Conservation (phyloP, 2,329 filamentous ascomycete species). For the Pyrenophora graminea region DNA sequence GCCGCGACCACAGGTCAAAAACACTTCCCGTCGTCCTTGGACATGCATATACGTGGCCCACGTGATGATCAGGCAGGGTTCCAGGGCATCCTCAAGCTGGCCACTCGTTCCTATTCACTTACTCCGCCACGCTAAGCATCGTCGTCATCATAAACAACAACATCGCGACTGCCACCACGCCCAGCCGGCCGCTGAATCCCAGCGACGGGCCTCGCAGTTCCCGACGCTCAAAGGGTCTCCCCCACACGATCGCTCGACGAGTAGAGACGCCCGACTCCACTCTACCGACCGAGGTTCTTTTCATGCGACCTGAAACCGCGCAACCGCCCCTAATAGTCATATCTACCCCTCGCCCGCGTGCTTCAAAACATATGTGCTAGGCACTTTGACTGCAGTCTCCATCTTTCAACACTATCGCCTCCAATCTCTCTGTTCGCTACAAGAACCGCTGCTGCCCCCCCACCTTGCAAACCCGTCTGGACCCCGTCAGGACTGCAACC, state of each 20-base stretch:
- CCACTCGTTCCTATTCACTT: background rate
- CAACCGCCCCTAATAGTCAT: constrained; percentile 38
- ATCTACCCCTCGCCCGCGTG: constrained; percentile 27
- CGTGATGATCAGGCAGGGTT: constrained; percentile 10
- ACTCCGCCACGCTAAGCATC: constrained; percentile 12
- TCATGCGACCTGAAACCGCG: constrained; percentile 42
- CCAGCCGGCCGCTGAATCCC: constrained; percentile 6
- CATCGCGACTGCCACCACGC: constrained; percentile 9
- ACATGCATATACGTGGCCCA: constrained; percentile 12
- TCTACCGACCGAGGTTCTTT: constrained; percentile 19
- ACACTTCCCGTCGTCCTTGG: background rate
- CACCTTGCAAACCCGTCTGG: constrained; percentile 20
- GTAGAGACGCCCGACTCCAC: constrained; percentile 20
- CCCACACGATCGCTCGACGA: constrained; percentile 18
- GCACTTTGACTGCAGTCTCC: constrained; percentile 20
- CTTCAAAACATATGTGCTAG: constrained; percentile 38
- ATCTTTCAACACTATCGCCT: constrained; percentile 16
- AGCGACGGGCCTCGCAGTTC: constrained; percentile 10
- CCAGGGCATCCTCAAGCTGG: no score
- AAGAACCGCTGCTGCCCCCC: constrained; percentile 16
- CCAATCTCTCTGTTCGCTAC: constrained; percentile 17
- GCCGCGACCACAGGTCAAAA: constrained; percentile 1
- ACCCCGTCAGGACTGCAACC: constrained; percentile 21
- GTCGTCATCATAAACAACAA: constrained; percentile 1
- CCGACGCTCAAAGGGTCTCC: constrained; percentile 3